Conservation (phyloP, 2,329 filamentous ascomycete species). For the Fusarium citri region DNA sequence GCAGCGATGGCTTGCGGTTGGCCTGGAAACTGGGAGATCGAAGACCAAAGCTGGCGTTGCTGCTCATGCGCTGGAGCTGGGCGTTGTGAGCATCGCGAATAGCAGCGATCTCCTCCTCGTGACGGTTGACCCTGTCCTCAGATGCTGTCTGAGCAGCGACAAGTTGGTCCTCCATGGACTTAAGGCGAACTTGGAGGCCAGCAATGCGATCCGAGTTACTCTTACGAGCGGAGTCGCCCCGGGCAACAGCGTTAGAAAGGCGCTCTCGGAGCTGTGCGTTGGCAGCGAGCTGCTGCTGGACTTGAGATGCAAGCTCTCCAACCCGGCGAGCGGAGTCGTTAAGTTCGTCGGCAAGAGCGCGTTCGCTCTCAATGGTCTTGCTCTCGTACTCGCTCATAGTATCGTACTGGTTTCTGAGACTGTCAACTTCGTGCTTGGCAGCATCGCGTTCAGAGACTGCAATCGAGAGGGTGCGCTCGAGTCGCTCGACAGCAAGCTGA, state of each 20-base stretch:
- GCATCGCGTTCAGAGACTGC: conserved; percentile 79
- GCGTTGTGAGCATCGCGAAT: conserved; percentile 81
- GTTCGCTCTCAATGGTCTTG: conserved; percentile 68
- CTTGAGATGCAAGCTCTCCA: conserved; percentile 81
- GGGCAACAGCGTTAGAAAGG: conserved; percentile 80
- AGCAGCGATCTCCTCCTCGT: conserved; percentile 85
- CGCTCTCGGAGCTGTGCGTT: conserved; percentile 82
- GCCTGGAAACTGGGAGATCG: conserved; percentile 50
- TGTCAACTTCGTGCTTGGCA: conserved; percentile 72
- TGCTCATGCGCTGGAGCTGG: conserved; percentile 80
- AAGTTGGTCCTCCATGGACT: conserved; percentile 84
- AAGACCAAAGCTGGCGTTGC: conserved; percentile 50
- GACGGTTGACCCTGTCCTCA: conserved; percentile 83
- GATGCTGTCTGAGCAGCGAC: conserved; percentile 85
- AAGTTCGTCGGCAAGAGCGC: conserved; percentile 75
- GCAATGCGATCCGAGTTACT: conserved; percentile 85
- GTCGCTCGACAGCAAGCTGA: conserved; percentile 69
- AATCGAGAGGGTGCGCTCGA: conserved; percentile 75
- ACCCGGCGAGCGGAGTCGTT: conserved; percentile 79
- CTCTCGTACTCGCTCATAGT: conserved; percentile 68
- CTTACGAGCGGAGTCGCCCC: conserved; percentile 86
- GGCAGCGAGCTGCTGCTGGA: conserved; percentile 81
- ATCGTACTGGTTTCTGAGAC: conserved; percentile 71
- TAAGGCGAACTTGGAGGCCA: conserved; percentile 83
- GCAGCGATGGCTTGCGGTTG: conserved; percentile 50